Evolutionary conservation across 1,284 basidiomycete species (phyloP).

Genomic region (Ceratobasidium papillatum): DNA sequence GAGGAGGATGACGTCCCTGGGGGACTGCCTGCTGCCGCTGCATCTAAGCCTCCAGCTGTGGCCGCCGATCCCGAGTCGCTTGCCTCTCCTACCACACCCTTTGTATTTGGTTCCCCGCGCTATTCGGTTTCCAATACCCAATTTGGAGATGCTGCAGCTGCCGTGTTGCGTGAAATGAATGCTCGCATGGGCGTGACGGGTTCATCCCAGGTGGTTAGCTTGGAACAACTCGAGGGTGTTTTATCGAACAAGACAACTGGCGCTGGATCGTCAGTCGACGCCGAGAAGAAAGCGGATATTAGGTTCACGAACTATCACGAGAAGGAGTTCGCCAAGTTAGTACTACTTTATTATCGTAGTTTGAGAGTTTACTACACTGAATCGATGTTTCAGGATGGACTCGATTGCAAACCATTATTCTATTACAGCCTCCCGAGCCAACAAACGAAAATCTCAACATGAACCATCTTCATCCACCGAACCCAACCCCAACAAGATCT

Average conservation of each 20-base stretch:
- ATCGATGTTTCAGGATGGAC: constrained; percentile 62
- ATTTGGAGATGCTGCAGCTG: constrained; percentile 67
- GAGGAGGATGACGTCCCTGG: background rate
- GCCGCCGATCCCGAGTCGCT: constrained; percentile 40
- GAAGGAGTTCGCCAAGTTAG: constrained; percentile 64
- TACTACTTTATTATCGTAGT: background rate
- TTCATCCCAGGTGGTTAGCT: constrained; percentile 25
- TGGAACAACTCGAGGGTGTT: constrained; percentile 16
- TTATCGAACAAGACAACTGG: constrained; percentile 15
- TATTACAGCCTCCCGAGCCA: constrained; percentile 54
- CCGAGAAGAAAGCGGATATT: constrained; percentile 14
- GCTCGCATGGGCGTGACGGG: constrained; percentile 60
- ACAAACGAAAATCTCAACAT: constrained; percentile 48
- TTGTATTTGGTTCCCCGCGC: constrained; percentile 76
- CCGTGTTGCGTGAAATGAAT: constrained; percentile 81
- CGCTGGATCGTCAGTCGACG: background rate
- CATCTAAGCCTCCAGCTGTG: constrained; percentile 31
- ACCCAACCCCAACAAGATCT: constrained; percentile 25
- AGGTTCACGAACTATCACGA: constrained; percentile 69
- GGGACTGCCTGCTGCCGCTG: background rate
- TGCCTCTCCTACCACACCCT: constrained; percentile 57
- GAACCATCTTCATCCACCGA: constrained; percentile 5
- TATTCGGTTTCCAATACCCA: constrained; percentile 66
- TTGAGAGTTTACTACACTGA: background rate
- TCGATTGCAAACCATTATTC: constrained; percentile 71